Base-by-base conservation (phyloP, 106 monocot species). In the Gastrodia elata region DNA sequence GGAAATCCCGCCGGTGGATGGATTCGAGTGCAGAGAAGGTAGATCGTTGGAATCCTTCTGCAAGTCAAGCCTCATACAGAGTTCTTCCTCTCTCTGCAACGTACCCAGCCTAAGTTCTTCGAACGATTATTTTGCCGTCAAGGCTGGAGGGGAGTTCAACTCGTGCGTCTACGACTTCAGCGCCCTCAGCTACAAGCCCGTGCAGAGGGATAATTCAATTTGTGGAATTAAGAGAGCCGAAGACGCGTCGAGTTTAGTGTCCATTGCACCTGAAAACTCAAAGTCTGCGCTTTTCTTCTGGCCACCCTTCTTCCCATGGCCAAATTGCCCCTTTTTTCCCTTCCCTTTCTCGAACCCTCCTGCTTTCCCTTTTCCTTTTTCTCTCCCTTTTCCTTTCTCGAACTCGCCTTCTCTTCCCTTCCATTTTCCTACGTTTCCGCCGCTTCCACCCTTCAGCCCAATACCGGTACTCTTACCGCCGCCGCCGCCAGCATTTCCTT, bases 251-350 rank as follows among this genome's bases (percentile, higher is more conserved):
- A 9, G 16, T 10, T 65, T 65, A 35, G 65, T 65, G 9, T 15
- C 65, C 65, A 18, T 32, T 35, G 25, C 13, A 16, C 65, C 65
- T 8, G 43, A 13, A 2, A 16, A 26, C 41, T 41, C 81, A 48
- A 82, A 82, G 55, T 73, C 91, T 5, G 81, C 91, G 3, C 74
- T 92, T 73, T 96, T 96, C 82, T 92, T 92, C 32, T 97, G 96
- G 88, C 91, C 94, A 48, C 91, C 88, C 14, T 88, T 86, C 65
- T 73, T 77, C 24, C 81, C 85, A 5, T 85, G 86, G 82, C 84
- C 80, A 18, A 44, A 73, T 42, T 80, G 78, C 80, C 84, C 85
- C 10, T 74, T 11, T 78, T 74, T 11, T 78, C 76, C n/a, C 61
- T 82, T 75, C 77, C 82, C 38, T 32, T 76, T 34, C 71, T 82